Conservation (phyloP, 495 filamentous ascomycete genomes). For the Podospora appendiculata region DNA sequence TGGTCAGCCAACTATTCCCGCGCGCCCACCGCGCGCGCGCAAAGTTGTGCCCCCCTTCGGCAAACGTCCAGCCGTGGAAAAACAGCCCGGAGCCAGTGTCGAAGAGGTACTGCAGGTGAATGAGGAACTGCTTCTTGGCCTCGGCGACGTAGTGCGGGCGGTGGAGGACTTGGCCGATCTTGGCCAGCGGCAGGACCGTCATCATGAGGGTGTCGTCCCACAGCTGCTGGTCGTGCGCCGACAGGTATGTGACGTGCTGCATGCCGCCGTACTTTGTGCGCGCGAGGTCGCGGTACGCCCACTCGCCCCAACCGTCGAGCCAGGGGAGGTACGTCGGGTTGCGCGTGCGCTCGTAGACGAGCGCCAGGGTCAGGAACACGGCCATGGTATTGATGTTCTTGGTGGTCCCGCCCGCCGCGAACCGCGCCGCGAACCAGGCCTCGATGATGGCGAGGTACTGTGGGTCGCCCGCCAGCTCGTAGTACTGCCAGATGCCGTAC, state of each 20-base stretch:
- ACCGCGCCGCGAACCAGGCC: slow-evolving; percentile 58
- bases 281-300: slow-evolving; percentile 64
- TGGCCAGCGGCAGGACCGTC: slow-evolving; percentile 68
- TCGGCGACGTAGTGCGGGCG: slow-evolving; percentile 62
- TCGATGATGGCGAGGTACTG: slow-evolving; percentile 50
- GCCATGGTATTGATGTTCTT: slow-evolving; percentile 82
- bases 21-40: slow-evolving; percentile 62
- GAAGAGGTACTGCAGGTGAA: slow-evolving; percentile 66
- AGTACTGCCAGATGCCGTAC: slow-evolving; percentile 73
- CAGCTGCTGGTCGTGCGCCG: slow-evolving; percentile 57
- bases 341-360: slow-evolving; percentile 58
- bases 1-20: slow-evolving; percentile 61
- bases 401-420: slow-evolving; percentile 59
- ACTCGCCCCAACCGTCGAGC: slow-evolving; percentile 69
- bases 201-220: slow-evolving; percentile 81
- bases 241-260: slow-evolving; percentile 64
- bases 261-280: slow-evolving; percentile 64
- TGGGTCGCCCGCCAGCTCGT: slow-evolving; percentile 51
- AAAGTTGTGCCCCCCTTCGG: slow-evolving; percentile 61
- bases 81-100: slow-evolving; percentile 60
- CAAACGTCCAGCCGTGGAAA: slow-evolving; percentile 71
- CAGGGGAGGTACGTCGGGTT: slow-evolving; percentile 56
- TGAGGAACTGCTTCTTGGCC: slow-evolving; percentile 63
- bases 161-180: slow-evolving; percentile 59
- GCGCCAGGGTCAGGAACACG: slow-evolving; percentile 61